Conservation (phyloP, 2,329 filamentous ascomycete genomes). For the Xylariaceae sp. region DNA sequence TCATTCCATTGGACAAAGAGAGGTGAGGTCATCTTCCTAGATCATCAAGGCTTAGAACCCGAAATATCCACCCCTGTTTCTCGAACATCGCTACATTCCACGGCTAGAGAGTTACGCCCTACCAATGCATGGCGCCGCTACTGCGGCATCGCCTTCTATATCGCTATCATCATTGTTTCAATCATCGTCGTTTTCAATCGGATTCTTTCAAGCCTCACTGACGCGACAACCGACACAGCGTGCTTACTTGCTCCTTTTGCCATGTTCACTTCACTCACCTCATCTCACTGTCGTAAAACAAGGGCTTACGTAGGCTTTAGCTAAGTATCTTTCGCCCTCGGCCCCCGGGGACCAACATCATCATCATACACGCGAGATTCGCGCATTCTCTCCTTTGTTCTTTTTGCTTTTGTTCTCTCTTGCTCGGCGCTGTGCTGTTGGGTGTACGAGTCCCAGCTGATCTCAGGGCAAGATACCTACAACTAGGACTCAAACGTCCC, state of each 20-base stretch:
- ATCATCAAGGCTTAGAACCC: background rate
- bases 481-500: background rate
- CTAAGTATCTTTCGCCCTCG: background rate
- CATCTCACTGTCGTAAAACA: background rate
- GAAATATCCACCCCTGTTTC: conserved; percentile 6
- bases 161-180: background rate
- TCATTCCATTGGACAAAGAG: conserved; percentile 9
- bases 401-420: conserved; percentile 2
- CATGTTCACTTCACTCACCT: conserved; percentile 3
- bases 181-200: conserved; percentile 12
- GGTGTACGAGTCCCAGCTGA: background rate
- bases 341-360: background rate
- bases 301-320: background rate
- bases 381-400: conserved; percentile 11
- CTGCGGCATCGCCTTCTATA: conserved; percentile 1
- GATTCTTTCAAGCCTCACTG: conserved; percentile 7
- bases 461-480: background rate
- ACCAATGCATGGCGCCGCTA: background rate
- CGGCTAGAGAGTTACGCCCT: conserved; percentile 2
- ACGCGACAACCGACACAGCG: background rate
- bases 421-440: background rate
- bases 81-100: conserved; percentile 13
- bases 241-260: conserved; percentile 23
- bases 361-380: background rate
- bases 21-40: conserved; percentile 17